Base-by-base conservation (phyloP, 1,139 yeast genomes). In the Magnusiomyces suaveolens region DNA sequence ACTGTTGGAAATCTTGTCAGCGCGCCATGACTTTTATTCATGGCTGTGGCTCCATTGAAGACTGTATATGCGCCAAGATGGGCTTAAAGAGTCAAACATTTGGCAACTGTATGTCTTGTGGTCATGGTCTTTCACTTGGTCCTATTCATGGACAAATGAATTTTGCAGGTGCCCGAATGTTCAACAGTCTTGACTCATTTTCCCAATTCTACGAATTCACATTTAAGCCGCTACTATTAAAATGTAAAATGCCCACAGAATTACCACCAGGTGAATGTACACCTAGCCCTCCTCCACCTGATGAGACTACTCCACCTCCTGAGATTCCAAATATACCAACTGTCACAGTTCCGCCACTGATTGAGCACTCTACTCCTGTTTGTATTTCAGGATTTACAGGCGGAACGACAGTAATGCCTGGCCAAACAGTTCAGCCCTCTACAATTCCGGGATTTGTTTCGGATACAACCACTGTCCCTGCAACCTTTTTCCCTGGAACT, bases 1-100 rank as follows among this genome's bases (percentile, higher is more conserved):
- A 50, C 33, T 55, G 57, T 48, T 55, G 57, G 57, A 38, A 29
- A 21, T 52, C 57, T 36, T 55, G 57, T 44, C 57, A 55, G 29
- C 53, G 51, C 23, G 57, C 55, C 14, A 50, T 50, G 41, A 55
- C 55, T 38, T 43, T 55, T 25, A 43, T 55, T 29, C 24, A 44
- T 8, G 47, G n/a, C 10, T 55, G 57, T 38, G 46, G 48, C 18
- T 48, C 46, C 14, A 26, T 50, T 16, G n/a, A 26, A 10, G 48
- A 50, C 44, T 55, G 57, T 55, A 39, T 55, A 21, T 55, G 57
- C 29, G 50, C 46, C 21, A 26, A 43, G 10, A 26, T 55, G 18
- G 41, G 36, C 20, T 26, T 41, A 32, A 46, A 50, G n/a, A 21
- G 41, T 36, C 46, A 43, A 2, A 44, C 50, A 3, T 32, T 52